Conservation (phyloP, 306 rosid genomes). For the Glycine tomentella region DNA sequence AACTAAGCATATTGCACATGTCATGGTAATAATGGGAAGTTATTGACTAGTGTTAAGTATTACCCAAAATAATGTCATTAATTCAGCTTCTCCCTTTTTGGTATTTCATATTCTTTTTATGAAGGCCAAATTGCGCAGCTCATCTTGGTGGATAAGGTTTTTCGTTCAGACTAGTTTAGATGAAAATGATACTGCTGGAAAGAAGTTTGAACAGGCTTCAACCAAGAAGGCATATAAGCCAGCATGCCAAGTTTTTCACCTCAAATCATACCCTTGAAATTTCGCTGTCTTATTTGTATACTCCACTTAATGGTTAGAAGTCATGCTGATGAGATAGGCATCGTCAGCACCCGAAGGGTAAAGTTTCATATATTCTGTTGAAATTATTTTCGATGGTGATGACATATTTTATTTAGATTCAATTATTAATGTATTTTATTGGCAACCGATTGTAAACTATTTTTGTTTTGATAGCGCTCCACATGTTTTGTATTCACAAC, state of each 20-base stretch:
- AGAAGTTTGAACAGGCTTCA: conserved; percentile 92
- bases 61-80: neutral
- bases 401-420: conserved; percentile 38
- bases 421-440: conserved; percentile 37
- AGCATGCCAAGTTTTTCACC: conserved; percentile 94
- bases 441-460: conserved; percentile 38
- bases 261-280: conserved; percentile 69
- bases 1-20: conserved; percentile 6
- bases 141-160: conserved; percentile 97
- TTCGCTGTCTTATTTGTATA: conserved; percentile 32
- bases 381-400: conserved; percentile 42
- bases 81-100: conserved; percentile 19
- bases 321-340: conserved; percentile 39
- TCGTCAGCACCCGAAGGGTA: conserved; percentile 61
- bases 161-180: conserved; percentile 82
- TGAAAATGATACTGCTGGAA: conserved; percentile 82
- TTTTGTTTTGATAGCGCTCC: conserved; percentile 29
- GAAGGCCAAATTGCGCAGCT: conserved; percentile 96
- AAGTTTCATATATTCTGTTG: conserved; percentile 53
- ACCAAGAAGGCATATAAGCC: conserved; percentile 76
- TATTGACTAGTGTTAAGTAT: neutral
- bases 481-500: conserved; percentile 7
- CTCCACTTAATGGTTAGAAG: conserved; percentile 45
- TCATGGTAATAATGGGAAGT: neutral
- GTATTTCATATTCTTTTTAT: conserved; percentile 39